Conservation (phyloP, 371 early-diverging fungal species). For the Mucor racemosus region DNA sequence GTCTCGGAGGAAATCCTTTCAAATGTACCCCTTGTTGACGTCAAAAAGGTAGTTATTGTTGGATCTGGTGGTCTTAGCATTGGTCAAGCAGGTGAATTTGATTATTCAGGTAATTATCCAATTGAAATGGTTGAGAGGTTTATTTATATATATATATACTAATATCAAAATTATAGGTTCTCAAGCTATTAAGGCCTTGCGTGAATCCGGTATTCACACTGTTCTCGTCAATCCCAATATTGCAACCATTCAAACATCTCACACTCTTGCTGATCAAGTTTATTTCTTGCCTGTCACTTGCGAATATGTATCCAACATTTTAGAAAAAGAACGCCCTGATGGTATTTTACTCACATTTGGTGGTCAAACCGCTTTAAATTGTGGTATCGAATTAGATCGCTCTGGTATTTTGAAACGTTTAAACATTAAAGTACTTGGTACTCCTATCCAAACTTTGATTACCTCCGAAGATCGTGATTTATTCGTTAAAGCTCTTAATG, state of each 20-base stretch:
- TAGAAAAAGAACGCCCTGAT: slow-evolving; percentile 92
- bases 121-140: too few species aligned
- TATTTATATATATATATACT: background rate
- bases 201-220: slow-evolving; percentile 87
- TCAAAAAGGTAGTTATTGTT: slow-evolving; percentile 89
- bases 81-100: slow-evolving; percentile 98
- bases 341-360: slow-evolving; percentile 93
- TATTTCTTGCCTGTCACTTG: slow-evolving; percentile 95
- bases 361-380: slow-evolving; percentile 94
- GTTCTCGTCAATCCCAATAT: slow-evolving; percentile 96
- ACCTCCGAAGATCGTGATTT: slow-evolving; percentile 94
- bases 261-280: slow-evolving; percentile 89
- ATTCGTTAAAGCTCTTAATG: slow-evolving; percentile 87
- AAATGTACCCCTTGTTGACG: slow-evolving; percentile 58
- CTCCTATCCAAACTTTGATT: slow-evolving; percentile 88
- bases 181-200: slow-evolving; percentile 95
- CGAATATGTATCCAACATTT: slow-evolving; percentile 87
- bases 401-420: slow-evolving; percentile 78
- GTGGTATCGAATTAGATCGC: slow-evolving; percentile 85
- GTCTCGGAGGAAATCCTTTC: slow-evolving; percentile 64
- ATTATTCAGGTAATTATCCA: slow-evolving; percentile 81
- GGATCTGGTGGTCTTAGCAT: slow-evolving; percentile 95
- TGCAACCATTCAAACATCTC: slow-evolving; percentile 96
- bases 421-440: slow-evolving; percentile 90
- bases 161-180: slow-evolving; percentile 54